Conservation (phyloP, 331 rosid species). For the Malus hybrid region DNA sequence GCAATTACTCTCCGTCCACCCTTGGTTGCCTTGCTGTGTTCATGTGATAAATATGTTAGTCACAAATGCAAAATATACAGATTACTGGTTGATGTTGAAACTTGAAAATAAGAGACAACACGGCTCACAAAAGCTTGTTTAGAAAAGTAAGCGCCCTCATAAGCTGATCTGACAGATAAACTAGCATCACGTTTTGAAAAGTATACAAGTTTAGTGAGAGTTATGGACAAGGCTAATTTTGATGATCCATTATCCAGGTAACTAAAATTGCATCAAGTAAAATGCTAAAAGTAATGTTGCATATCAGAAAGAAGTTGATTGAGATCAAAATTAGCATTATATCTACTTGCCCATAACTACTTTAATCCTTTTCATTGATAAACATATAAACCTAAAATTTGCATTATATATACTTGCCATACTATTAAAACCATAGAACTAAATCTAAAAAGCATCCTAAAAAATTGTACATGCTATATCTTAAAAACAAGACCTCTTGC, state of each 20-base stretch:
- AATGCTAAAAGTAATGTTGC: not conserved
- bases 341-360: too few species aligned
- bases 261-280: not conserved
- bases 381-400: not conserved
- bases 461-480: too few species aligned
- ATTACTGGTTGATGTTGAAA: not conserved
- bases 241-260: not conserved
- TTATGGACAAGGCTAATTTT: not conserved
- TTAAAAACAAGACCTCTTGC: not conserved
- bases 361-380: not conserved
- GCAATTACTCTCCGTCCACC: slow-evolving; percentile 93
- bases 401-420: not conserved
- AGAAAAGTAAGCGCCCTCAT: not conserved
- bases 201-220: not conserved
- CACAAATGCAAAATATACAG: not conserved
- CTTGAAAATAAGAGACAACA: not conserved
- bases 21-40: slow-evolving; percentile 81
- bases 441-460: not conserved
- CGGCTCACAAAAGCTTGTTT: not conserved
- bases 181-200: not conserved
- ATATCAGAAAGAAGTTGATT: not conserved
- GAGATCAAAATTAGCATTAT: not conserved
- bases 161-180: not conserved
- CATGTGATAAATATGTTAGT: slow-evolving; percentile 21
- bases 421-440: not conserved